phyloP scores from a whole-genome alignment of 1,284 basidiomycete species.

The Apiotrichum veenhuisii region DNA sequence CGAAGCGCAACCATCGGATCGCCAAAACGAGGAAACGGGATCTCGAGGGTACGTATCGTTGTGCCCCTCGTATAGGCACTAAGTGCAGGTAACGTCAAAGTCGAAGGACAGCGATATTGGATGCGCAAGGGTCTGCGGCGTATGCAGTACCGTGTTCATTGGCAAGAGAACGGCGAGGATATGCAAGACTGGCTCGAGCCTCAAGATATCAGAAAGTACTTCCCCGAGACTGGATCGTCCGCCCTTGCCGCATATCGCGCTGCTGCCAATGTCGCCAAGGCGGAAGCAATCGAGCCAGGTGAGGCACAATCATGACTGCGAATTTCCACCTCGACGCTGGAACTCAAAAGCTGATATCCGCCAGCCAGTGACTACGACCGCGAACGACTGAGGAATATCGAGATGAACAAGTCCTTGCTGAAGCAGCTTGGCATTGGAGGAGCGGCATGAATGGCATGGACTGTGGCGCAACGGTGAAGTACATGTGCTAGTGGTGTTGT shows the following conservation, averaged over 20 bases:
- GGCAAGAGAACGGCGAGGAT: not conserved
- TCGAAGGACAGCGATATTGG: not conserved
- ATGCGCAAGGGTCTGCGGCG: not conserved
- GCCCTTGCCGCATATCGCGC: not conserved
- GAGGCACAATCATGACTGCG: too few relatives aligned
- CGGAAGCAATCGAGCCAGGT: not conserved
- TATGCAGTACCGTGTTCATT: not conserved
- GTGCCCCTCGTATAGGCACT: not conserved
- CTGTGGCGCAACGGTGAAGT: too few relatives aligned
- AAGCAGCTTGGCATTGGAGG: slow-evolving; percentile 3
- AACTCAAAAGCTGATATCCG: too few relatives aligned
- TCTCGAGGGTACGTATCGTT: too few relatives aligned
- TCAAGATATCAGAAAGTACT: not conserved
- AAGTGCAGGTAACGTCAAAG: not conserved
- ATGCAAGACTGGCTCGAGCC: not conserved
- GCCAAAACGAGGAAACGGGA: too few relatives aligned
- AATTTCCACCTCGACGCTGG: too few relatives aligned
- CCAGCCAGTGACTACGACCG: slow-evolving; percentile 10
- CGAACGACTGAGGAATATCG: slow-evolving; percentile 10
- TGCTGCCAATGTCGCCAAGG: not conserved
- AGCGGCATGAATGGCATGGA: not conserved
- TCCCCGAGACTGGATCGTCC: not conserved
- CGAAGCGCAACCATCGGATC: too few relatives aligned
- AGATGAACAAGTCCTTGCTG: slow-evolving; percentile 10
- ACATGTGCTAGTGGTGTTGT: too few relatives aligned